A percentile compares a stretch with the other conserved stretches of the same genome.
Conservation (phyloP, 2,329 filamentous ascomycete genomes). For the Waltergamsia citrina region DNA sequence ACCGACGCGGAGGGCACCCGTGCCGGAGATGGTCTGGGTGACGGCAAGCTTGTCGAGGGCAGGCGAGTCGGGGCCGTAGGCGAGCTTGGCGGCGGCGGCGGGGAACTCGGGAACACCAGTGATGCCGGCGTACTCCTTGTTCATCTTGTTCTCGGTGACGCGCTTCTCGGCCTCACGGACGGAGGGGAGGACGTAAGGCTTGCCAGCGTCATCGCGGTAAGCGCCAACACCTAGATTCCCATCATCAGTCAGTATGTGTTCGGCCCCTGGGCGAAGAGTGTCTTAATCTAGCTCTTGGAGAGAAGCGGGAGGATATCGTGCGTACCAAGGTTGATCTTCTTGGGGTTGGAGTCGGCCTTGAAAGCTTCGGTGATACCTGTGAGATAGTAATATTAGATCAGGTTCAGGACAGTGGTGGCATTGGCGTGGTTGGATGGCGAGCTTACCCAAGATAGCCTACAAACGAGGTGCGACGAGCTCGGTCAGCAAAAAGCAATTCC, state of each 20-base stretch:
- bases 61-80: constrained; percentile 74
- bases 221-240: constrained; percentile 73
- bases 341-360: constrained; percentile 86
- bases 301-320: constrained; percentile 5
- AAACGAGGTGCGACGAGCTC: too few species aligned
- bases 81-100: constrained; percentile 80
- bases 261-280: too few species aligned
- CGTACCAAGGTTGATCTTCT: constrained; percentile 96
- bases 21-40: constrained; percentile 97
- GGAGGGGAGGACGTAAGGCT: constrained; percentile 94
- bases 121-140: constrained; percentile 98
- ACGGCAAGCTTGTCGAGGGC: constrained; percentile 76
- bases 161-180: constrained; percentile 84
- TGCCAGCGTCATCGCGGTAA: constrained; percentile 96
- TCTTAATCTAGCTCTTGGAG: neutral
- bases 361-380: constrained; percentile 92
- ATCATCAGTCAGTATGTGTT: too few species aligned
- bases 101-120: constrained; percentile 93
- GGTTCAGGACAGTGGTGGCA: too few species aligned
- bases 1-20: constrained; percentile 88
- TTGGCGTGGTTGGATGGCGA: constrained; percentile 7
- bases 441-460: constrained; percentile 69
- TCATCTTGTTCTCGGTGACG: constrained; percentile 65
- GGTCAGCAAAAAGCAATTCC: too few species aligned
- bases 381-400: neutral